These are phyloP conservation scores for Ilex asprella DNA, from an alignment of 257 asterid species.

Conservation along the genomic window DNA sequence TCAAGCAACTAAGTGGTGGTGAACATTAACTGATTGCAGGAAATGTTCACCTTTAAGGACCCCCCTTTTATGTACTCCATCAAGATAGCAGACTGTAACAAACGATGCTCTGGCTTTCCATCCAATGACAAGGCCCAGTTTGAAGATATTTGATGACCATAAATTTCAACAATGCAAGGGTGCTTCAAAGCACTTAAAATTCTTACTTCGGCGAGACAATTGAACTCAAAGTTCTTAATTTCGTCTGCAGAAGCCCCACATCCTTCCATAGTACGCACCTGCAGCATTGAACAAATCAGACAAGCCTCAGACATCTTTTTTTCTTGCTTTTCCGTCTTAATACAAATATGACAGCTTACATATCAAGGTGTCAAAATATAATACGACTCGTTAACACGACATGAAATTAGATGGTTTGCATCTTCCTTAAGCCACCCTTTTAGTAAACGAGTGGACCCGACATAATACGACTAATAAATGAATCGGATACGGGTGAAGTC, in stretches of 20 bases:
- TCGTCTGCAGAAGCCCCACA: slow-evolving; percentile 51
- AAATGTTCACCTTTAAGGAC: slow-evolving; percentile 62
- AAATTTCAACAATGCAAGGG: slow-evolving; percentile 67
- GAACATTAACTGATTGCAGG: not conserved
- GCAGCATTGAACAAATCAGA: slow-evolving; percentile 10
- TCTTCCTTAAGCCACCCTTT: too few species aligned
- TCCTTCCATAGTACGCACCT: slow-evolving; percentile 77
- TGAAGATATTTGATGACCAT: slow-evolving; percentile 89
- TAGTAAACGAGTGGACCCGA: too few species aligned
- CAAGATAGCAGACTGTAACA: slow-evolving; percentile 59
- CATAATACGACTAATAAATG: too few species aligned
- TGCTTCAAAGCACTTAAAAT: slow-evolving; percentile 71
- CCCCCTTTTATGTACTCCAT: slow-evolving; percentile 95
- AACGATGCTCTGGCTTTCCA: slow-evolving; percentile 47
- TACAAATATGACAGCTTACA: too few species aligned
- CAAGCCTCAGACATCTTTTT: too few species aligned
- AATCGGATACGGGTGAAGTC: too few species aligned
- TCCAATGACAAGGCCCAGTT: slow-evolving; percentile 54
- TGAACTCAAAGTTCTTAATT: slow-evolving; percentile 62
- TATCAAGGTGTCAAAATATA: too few species aligned
- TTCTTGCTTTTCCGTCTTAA: too few species aligned
- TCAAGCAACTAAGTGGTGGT: not conserved
- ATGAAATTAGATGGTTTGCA: too few species aligned
- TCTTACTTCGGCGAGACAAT: slow-evolving; percentile 85
- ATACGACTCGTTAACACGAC: too few species aligned